Percentiles rank a stretch among this genome's conserved stretches.
Conservation (phyloP, 2,329 filamentous ascomycete genomes). For the Penicillium brevicompactum region DNA sequence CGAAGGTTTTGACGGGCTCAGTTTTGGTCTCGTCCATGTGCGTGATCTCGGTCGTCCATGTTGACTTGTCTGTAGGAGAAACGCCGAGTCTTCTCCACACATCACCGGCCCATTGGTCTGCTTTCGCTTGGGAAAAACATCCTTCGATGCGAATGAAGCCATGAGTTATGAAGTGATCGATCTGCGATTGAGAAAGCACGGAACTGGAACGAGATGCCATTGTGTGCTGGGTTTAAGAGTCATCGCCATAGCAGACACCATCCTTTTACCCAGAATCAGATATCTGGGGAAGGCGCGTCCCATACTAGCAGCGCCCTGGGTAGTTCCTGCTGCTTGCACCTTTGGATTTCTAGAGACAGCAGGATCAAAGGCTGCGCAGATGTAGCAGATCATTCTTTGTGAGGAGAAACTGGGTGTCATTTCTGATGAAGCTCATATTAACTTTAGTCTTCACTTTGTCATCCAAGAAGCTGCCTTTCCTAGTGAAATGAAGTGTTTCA, state of each 20-base stretch:
- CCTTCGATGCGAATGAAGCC: conserved; percentile 57
- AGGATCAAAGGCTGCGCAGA: too few species aligned
- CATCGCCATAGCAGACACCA: background rate
- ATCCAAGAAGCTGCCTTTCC: too few species aligned
- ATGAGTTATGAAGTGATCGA: conserved; percentile 57
- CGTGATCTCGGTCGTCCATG: conserved; percentile 63
- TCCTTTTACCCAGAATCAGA: too few species aligned
- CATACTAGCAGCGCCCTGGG: background rate
- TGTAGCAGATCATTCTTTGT: too few species aligned
- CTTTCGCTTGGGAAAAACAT: conserved; percentile 55
- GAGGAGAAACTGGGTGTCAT: too few species aligned
- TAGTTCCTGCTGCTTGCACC: too few species aligned
- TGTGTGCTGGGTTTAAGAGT: background rate
- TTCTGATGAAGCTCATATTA: too few species aligned
- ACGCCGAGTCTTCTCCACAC: conserved; percentile 69
- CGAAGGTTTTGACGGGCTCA: conserved; percentile 58
- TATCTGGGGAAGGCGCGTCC: background rate
- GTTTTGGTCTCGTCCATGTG: conserved; percentile 66
- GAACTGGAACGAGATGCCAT: conserved; percentile 4
- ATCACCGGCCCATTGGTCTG: conserved; percentile 50
- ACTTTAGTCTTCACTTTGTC: too few species aligned
- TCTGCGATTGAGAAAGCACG: conserved; percentile 49
- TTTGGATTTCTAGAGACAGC: too few species aligned
- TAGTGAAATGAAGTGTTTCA: too few species aligned
- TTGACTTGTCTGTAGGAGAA: conserved; percentile 63